A percentile compares a stretch with the other conserved stretches of the same genome.
These are phyloP conservation scores for Leccinum olivaceopallidum DNA, from an alignment of 768 basidiomycete species.

Conservation along the genomic window DNA sequence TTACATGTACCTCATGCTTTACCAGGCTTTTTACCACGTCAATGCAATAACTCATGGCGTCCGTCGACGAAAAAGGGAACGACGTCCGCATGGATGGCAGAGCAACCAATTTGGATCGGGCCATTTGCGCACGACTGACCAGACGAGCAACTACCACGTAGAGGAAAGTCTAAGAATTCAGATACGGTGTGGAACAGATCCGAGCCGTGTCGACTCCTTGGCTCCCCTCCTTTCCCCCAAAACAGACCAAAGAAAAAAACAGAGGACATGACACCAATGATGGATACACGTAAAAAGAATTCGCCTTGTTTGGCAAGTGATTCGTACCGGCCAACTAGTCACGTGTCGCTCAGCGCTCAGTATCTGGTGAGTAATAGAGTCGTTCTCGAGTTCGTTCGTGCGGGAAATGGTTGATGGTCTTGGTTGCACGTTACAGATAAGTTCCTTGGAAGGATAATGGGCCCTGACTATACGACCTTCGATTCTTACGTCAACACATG, in stretches of 20 bases:
- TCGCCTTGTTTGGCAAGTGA: not conserved
- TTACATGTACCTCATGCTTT: not conserved
- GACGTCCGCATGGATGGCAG: not conserved
- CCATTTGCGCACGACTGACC: not conserved
- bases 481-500: too few relatives aligned
- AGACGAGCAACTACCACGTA: not conserved
- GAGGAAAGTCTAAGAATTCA: not conserved
- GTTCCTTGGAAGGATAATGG: too few relatives aligned
- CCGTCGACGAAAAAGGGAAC: not conserved
- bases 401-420: too few relatives aligned
- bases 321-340: not conserved
- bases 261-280: not conserved
- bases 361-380: too few relatives aligned
- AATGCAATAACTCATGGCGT: not conserved
- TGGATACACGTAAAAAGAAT: constrained; percentile 8
- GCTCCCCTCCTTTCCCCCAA: not conserved
- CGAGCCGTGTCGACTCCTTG: not conserved
- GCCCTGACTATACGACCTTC: too few relatives aligned
- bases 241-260: not conserved
- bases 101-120: not conserved
- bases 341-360: too few relatives aligned
- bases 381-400: too few relatives aligned
- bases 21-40: not conserved
- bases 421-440: too few relatives aligned
- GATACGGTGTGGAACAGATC: constrained; percentile 4